These are phyloP conservation scores for Paramecium caudatum DNA, from an alignment of 73 alveolate genomes.

Conservation along the genomic window DNA sequence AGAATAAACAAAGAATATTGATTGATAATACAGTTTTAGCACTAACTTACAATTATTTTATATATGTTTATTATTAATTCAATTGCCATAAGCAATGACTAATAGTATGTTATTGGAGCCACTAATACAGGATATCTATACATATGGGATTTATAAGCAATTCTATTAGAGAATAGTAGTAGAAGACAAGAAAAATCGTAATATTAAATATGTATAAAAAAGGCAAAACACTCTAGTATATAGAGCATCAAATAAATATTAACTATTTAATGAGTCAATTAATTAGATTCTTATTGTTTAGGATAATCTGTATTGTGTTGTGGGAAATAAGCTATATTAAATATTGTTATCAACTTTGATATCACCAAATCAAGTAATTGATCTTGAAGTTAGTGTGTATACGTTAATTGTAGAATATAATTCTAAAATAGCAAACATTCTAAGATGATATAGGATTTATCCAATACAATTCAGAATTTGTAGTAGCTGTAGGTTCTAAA, in stretches of 20 bases:
- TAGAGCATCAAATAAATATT: background rate
- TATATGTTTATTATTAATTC: conserved; percentile 39
- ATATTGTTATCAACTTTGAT: background rate
- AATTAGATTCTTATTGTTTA: background rate
- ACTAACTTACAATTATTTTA: too few relatives aligned
- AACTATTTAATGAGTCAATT: background rate
- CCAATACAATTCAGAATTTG: background rate
- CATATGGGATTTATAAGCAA: conserved; percentile 53
- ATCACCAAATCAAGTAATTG: conserved; percentile 12
- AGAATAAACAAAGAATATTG: too few relatives aligned
- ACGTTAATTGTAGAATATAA: background rate
- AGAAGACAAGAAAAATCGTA: conserved; percentile 50
- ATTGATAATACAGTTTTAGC: too few relatives aligned
- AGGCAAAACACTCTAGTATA: conserved; percentile 42
- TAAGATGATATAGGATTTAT: conserved; percentile 17
- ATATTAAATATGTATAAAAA: background rate
- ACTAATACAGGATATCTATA: conserved; percentile 2
- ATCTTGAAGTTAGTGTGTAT: background rate
- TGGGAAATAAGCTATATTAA: background rate
- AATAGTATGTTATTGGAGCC: conserved; percentile 37
- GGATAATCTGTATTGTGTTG: conserved; percentile 3
- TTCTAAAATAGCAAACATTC: background rate
- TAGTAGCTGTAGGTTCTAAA: conserved; percentile 16
- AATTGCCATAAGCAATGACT: conserved; percentile 23
- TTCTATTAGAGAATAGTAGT: background rate